Evolutionary conservation across 805 yeast species (phyloP), one percentile per base, ranked within the genome.

Genomic region (Maudiozyma turicensis): DNA sequence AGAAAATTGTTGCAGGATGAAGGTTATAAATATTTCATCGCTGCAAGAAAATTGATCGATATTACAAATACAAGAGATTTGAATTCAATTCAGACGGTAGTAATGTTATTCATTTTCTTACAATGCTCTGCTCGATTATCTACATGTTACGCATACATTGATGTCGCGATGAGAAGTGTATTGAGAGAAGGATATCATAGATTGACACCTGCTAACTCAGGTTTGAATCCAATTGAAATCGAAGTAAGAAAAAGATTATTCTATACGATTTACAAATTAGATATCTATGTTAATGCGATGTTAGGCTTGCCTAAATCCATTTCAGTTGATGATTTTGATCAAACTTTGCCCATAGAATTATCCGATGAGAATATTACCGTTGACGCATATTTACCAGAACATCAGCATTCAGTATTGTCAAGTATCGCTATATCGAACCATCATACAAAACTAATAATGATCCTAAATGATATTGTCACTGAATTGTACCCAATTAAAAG

Each of bases 211-310:
- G 78, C 58, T 28, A 54, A 58, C 15, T 57, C 66, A 0, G 59
- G 74, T 63, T 50, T 81, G 72, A 66, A 68, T 74, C 65, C 90
- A 0, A 82, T 90, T 46, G 95, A 85, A 61, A 73, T 83, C 37
- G 96, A 90, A 61, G 85, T 88, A 45, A 73, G 95, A 49, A 90
- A 88, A 63, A 74, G 96, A 52, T 69, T 89, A 31, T 89, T 89
- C 63, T 89, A 87, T 81, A 86, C 96, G 0, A 83, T 90, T 51
- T 84, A 86, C 65, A 89, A 90, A 63, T 78, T 89, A 86, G 96
- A 90, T 63, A 81, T 88, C 39, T 90, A 90, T 62, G 86, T 89
- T 50, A 87, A 88, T 64, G 86, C 96, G 3, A 82, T 89, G 77
- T 64, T 90, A 54, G 96, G 96, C 0, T 70, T 89, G 45, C 97